Percentiles rank a stretch among this genome's conserved stretches.
These are phyloP conservation scores for Monosporozyma yasuniensis DNA, from an alignment of 805 yeast species.

Conservation along the genomic window DNA sequence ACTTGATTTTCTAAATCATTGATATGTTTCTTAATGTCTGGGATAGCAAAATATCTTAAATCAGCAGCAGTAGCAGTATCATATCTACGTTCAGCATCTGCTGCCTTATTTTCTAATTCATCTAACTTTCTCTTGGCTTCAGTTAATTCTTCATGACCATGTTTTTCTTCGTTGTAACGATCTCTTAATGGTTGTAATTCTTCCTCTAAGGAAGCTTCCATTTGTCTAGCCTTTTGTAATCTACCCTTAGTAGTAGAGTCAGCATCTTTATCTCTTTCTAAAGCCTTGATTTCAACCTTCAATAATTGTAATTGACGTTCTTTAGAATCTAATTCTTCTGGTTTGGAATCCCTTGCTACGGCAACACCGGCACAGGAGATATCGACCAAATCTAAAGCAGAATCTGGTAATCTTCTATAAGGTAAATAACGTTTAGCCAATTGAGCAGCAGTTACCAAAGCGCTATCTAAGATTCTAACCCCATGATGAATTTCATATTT, in stretches of 20 bases:
- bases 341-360: slow-evolving; percentile 95
- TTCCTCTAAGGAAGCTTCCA: slow-evolving; percentile 76
- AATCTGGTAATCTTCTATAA: slow-evolving; percentile 91
- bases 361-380: slow-evolving; percentile 97
- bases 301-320: slow-evolving; percentile 88
- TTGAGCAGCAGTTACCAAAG: slow-evolving; percentile 89
- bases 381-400: slow-evolving; percentile 93
- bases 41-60: slow-evolving; percentile 93
- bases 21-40: slow-evolving; percentile 75
- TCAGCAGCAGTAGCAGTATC: slow-evolving; percentile 95
- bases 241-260: slow-evolving; percentile 78
- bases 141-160: slow-evolving; percentile 85
- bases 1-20: slow-evolving; percentile 64
- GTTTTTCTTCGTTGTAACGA: slow-evolving; percentile 75
- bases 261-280: slow-evolving; percentile 90
- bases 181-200: slow-evolving; percentile 77
- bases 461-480: slow-evolving; percentile 89
- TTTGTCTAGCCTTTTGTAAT: slow-evolving; percentile 65
- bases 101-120: slow-evolving; percentile 85
- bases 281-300: slow-evolving; percentile 92
- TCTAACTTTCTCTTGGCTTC: slow-evolving; percentile 83
- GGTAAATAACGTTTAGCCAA: slow-evolving; percentile 90
- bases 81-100: slow-evolving; percentile 93
- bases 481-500: slow-evolving; percentile 97
- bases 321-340: slow-evolving; percentile 88